phyloP scores from a whole-genome alignment of 345 rosid species.

The Capsella bursapastoris region DNA sequence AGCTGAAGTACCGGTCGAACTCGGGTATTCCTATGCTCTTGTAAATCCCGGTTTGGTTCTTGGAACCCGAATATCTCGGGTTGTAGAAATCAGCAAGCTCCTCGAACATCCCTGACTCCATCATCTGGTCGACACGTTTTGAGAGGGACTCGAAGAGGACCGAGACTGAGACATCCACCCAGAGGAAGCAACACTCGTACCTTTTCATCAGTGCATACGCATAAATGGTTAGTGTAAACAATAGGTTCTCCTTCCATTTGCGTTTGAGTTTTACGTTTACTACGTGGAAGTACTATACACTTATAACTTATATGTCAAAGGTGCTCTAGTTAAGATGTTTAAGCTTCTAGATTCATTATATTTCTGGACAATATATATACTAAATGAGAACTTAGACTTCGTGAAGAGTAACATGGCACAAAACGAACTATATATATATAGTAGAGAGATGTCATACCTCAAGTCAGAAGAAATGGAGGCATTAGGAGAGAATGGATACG shows the following conservation, averaged over 20 bases:
- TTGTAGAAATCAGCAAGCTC: conserved; percentile 59
- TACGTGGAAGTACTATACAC: neutral
- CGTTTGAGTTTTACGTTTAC: neutral
- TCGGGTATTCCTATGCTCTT: conserved; percentile 82
- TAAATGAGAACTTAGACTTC: neutral
- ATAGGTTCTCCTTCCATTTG: conserved; percentile 1
- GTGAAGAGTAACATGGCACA: neutral
- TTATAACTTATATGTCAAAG: no score
- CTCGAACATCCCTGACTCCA: conserved; percentile 64
- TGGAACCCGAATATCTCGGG: conserved; percentile 38
- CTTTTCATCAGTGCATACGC: conserved; percentile 12
- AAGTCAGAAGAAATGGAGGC: conserved; percentile 48
- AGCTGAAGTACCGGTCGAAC: conserved; percentile 56
- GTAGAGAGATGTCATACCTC: conserved; percentile 40
- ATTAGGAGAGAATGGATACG: conserved; percentile 50
- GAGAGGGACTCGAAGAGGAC: conserved; percentile 53
- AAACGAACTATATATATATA: neutral
- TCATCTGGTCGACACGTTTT: conserved; percentile 78
- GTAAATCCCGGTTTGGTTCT: conserved; percentile 49
- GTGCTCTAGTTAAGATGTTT: no score
- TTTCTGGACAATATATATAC: no score
- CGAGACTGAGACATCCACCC: conserved; percentile 74
- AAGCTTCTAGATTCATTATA: no score
- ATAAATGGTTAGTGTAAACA: neutral
- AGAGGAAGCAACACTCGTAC: conserved; percentile 77